These are phyloP conservation scores for Trifolium subterraneum DNA, from an alignment of 306 rosid species.

Conservation along the genomic window DNA sequence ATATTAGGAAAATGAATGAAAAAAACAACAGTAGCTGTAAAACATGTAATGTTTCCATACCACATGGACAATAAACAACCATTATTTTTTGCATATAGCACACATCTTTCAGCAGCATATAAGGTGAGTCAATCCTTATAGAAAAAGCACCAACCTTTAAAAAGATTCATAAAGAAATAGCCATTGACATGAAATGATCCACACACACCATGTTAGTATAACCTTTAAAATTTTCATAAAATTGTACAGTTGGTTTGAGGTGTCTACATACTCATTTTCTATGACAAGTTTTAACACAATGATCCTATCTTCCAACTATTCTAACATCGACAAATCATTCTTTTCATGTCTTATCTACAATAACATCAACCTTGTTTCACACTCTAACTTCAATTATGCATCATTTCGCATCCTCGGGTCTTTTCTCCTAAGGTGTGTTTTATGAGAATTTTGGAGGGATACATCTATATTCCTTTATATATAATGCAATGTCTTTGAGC, in stretches of 20 bases:
- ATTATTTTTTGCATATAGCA: too few relatives aligned
- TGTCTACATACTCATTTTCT: background rate
- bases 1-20: background rate
- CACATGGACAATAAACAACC: too few relatives aligned
- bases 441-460: too few relatives aligned
- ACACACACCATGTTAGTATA: background rate
- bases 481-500: too few relatives aligned
- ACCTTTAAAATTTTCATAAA: background rate
- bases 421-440: too few relatives aligned
- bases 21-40: background rate
- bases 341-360: background rate
- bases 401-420: background rate
- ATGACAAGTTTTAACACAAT: background rate
- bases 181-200: background rate
- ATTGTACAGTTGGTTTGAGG: too few relatives aligned
- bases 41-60: background rate
- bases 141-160: too few relatives aligned
- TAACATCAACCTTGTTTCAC: too few relatives aligned
- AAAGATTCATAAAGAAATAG: too few relatives aligned
- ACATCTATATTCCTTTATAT: too few relatives aligned
- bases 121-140: too few relatives aligned
- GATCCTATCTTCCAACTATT: background rate
- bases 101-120: too few relatives aligned
- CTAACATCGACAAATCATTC: background rate
- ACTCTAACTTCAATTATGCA: background rate